Conservation (phyloP, 345 rosid species). For the Euphorbia lathyris region DNA sequence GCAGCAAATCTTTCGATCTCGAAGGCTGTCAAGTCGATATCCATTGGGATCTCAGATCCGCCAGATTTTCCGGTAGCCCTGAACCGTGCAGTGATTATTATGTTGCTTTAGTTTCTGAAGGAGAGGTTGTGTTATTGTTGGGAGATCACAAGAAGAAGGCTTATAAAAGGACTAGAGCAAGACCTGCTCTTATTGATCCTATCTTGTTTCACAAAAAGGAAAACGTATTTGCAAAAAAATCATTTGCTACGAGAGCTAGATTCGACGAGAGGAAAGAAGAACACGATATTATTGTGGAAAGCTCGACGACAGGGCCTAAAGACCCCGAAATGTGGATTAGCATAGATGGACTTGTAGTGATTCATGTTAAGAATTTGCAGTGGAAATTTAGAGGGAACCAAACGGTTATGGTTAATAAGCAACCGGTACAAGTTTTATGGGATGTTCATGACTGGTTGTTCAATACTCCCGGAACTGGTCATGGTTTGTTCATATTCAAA, state of each 20-base stretch:
- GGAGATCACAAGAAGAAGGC: conserved; percentile 88
- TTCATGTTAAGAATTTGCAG: conserved; percentile 78
- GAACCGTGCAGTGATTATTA: conserved; percentile 76
- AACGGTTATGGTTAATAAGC: conserved; percentile 71
- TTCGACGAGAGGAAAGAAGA: conserved; percentile 65
- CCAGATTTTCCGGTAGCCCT: conserved; percentile 66
- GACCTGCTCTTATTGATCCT: conserved; percentile 71
- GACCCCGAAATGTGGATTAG: conserved; percentile 97
- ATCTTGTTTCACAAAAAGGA: conserved; percentile 66
- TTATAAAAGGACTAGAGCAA: conserved; percentile 73
- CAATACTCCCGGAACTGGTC: conserved; percentile 50
- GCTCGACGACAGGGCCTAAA: conserved; percentile 50
- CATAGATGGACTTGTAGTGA: conserved; percentile 67
- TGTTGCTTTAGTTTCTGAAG: conserved; percentile 76
- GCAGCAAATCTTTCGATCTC: conserved; percentile 59
- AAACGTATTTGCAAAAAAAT: conserved; percentile 74
- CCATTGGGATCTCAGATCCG: conserved; percentile 84
- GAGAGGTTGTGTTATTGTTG: conserved; percentile 74
- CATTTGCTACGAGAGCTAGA: conserved; percentile 64
- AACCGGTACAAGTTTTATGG: conserved; percentile 74
- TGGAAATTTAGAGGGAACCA: conserved; percentile 98
- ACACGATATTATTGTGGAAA: conserved; percentile 80
- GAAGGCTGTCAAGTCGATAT: conserved; percentile 67
- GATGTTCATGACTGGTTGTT: conserved; percentile 98
- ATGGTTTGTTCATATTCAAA: conserved; percentile 83